A percentile compares a stretch with the other conserved stretches of the same genome.
phyloP scores from a whole-genome alignment of 805 yeast genomes.

The Zygosaccharomyces rouxii region DNA sequence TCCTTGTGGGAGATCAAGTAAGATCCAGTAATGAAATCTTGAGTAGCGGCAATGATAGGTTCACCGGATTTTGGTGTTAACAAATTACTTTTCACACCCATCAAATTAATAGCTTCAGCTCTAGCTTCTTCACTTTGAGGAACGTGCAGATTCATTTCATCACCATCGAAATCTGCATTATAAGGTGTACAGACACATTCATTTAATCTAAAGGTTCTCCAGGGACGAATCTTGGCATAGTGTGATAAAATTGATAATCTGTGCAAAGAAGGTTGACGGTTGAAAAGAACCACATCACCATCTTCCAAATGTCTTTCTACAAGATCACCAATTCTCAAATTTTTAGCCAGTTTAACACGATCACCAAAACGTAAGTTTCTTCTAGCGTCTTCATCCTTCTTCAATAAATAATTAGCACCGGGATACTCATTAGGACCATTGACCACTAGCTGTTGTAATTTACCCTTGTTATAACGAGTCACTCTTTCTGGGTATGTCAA shows the following conservation, averaged over 20 bases:
- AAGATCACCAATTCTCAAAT: constrained; percentile 79
- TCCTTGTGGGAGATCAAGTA: constrained; percentile 90
- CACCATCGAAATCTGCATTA: constrained; percentile 99
- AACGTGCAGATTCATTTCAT: constrained; percentile 97
- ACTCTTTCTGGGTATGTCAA: constrained; percentile 94
- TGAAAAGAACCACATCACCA: constrained; percentile 92
- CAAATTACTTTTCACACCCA: constrained; percentile 95
- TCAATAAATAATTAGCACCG: constrained; percentile 90
- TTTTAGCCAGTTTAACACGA: constrained; percentile 67
- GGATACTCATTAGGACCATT: constrained; percentile 91
- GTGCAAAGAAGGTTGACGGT: constrained; percentile 97
- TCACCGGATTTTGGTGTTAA: constrained; percentile 97
- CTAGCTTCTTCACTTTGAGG: constrained; percentile 99
- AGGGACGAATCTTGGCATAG: constrained; percentile 92
- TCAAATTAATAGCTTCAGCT: constrained; percentile 95
- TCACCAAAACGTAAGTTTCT: constrained; percentile 89
- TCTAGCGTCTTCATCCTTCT: constrained; percentile 78
- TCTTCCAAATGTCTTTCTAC: constrained; percentile 97
- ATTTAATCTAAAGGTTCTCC: constrained; percentile 95
- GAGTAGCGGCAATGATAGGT: constrained; percentile 99
- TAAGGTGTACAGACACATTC: constrained; percentile 99
- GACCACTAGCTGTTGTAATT: constrained; percentile 65
- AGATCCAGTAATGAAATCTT: constrained; percentile 97
- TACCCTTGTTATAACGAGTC: constrained; percentile 77
- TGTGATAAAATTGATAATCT: constrained; percentile 91